Evolutionary conservation across 1,284 basidiomycete species (phyloP).

Genomic region (Phellinidium pouzarii): DNA sequence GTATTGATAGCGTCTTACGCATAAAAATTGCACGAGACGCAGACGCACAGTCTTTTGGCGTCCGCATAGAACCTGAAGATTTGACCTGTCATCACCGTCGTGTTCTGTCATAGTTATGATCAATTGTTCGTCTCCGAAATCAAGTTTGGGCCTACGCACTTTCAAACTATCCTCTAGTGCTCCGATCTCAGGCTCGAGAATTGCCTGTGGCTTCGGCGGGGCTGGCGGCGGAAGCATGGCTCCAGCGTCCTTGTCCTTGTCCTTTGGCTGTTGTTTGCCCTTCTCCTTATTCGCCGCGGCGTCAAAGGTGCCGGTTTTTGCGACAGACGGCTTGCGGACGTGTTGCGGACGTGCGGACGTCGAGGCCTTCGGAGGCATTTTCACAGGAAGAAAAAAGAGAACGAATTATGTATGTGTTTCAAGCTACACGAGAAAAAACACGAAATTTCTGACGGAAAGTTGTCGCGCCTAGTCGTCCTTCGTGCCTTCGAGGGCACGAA

Average conservation of each 20-base stretch:
- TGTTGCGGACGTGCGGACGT: conserved; percentile 1
- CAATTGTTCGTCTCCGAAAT: neutral
- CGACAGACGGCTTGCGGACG: conserved; percentile 11
- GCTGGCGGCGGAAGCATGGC: conserved; percentile 57
- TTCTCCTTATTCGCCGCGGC: conserved; percentile 21
- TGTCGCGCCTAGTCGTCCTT: too few species aligned
- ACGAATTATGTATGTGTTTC: neutral
- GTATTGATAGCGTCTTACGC: neutral
- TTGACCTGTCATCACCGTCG: conserved; percentile 61
- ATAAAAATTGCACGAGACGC: neutral
- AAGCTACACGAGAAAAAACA: neutral
- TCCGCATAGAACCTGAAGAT: conserved; percentile 64
- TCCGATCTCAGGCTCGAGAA: conserved; percentile 58
- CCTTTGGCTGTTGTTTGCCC: conserved; percentile 14
- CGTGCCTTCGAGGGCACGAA: too few species aligned
- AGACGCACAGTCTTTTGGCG: conserved; percentile 51
- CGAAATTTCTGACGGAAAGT: conserved; percentile 1
- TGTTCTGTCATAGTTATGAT: conserved; percentile 37
- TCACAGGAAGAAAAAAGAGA: neutral
- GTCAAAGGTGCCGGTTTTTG: conserved; percentile 15
- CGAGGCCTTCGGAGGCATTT: conserved; percentile 13
- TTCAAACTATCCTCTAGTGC: conserved; percentile 51
- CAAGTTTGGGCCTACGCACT: conserved; percentile 33
- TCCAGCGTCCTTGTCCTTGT: conserved; percentile 7
- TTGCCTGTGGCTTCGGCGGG: conserved; percentile 37